These are phyloP conservation scores for Cystobasidium slooffiae DNA, from an alignment of 1,284 basidiomycete genomes.

Conservation along the genomic window DNA sequence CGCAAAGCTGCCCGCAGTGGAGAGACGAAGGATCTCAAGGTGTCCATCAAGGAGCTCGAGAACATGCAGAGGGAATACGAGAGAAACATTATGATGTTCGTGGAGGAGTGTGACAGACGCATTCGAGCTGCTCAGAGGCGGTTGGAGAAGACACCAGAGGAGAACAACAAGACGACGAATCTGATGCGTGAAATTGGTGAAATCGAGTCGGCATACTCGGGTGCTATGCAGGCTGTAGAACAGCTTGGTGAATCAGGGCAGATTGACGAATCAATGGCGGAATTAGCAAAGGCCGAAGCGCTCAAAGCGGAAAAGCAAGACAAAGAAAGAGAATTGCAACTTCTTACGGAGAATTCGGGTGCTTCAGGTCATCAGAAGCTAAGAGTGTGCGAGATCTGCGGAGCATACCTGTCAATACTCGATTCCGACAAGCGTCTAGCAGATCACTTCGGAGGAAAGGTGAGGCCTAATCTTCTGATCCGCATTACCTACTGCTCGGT, in stretches of 20 bases:
- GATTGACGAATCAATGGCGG: constrained; percentile 97
- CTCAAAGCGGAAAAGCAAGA: constrained; percentile 93
- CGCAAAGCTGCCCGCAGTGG: constrained; percentile 19
- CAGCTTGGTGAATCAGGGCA: constrained; percentile 92
- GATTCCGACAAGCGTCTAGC: constrained; percentile 98
- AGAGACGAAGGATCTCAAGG: constrained; percentile 8
- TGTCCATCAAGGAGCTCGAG: constrained; percentile 69
- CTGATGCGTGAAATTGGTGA: constrained; percentile 99
- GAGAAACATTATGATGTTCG: constrained; percentile 90
- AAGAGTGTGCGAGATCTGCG: constrained; percentile 98
- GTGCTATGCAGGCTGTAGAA: constrained; percentile 98
- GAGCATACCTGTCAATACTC: constrained; percentile 94
- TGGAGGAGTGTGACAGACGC: constrained; percentile 96
- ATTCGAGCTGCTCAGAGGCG: constrained; percentile 91
- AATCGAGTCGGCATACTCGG: constrained; percentile 97
- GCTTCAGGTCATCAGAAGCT: constrained; percentile 99
- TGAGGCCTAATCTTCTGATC: constrained; percentile 57
- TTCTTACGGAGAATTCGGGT: constrained; percentile 95
- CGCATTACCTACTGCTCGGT: constrained; percentile 4
- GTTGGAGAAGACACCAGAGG: constrained; percentile 98
- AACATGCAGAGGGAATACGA: constrained; percentile 93
- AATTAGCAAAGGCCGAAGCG: constrained; percentile 96
- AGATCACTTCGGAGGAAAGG: constrained; percentile 99
- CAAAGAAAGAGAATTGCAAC: constrained; percentile 96
- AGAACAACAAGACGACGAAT: constrained; percentile 97